Percentiles rank a stretch among this genome's conserved stretches.
These are phyloP conservation scores for Austropuccinia psidii DNA, from an alignment of 1,284 basidiomycete genomes.

Conservation along the genomic window DNA sequence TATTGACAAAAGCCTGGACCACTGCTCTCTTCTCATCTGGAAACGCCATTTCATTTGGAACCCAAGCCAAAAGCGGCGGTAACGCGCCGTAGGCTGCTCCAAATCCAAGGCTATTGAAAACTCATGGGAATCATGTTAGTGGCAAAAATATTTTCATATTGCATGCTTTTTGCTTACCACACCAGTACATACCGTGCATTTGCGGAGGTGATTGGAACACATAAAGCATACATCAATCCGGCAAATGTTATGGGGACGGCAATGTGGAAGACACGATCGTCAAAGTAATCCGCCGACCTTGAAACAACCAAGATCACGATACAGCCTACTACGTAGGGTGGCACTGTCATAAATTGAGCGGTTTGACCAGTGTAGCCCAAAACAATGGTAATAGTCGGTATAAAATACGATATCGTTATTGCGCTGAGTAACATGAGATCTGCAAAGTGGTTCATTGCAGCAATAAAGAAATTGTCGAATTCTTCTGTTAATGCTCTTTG, in stretches of 20 bases:
- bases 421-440: constrained; percentile 43
- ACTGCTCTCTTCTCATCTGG: constrained; percentile 50
- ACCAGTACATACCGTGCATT: constrained; percentile 18
- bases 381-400: constrained; percentile 49
- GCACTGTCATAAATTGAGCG: constrained; percentile 53
- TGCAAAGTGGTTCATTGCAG: not conserved
- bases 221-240: constrained; percentile 9
- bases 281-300: constrained; percentile 38
- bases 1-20: constrained; percentile 49
- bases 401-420: constrained; percentile 52
- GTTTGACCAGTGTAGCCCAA: constrained; percentile 49
- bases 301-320: constrained; percentile 48
- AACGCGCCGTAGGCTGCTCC: constrained; percentile 51
- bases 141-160: not conserved
- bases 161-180: constrained; percentile 6
- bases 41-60: constrained; percentile 47
- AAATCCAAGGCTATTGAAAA: constrained; percentile 46
- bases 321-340: constrained; percentile 49
- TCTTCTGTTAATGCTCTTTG: too few species aligned
- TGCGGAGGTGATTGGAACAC: not conserved
- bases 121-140: not conserved
- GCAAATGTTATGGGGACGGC: not conserved
- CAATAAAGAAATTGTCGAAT: not conserved
- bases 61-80: constrained; percentile 50
- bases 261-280: constrained; percentile 3